Evolutionary conservation across 2,329 filamentous ascomycete species (phyloP), one percentile per base, ranked within the genome.

Genomic region (Colletotrichum sp.): DNA sequence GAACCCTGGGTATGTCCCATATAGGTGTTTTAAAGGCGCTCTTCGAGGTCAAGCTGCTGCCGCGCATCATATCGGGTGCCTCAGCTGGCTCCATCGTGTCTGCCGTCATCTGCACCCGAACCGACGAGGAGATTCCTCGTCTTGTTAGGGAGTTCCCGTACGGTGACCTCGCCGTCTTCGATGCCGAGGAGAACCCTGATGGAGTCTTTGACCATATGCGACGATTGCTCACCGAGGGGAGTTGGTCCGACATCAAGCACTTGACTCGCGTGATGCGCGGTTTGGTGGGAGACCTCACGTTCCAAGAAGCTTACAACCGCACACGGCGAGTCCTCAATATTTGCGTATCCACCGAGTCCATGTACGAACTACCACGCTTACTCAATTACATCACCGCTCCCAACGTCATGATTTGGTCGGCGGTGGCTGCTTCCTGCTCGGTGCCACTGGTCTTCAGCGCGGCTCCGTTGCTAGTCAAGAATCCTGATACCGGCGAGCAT

Each of bases 401-500:
- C 0, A 97, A 98, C 82, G 96, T 99, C 69, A 91, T 98, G 86
- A 96, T 99, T 71, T 98, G 96, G 95, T 98, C 96, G 18, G 96
- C 96, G 39, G 96, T 98, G 80, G 95, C 95, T n/a, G 95, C 96
- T 0, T 98, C 96, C 1, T 99, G 96, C 83, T 98, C 96, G 0
- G 95, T 98, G 0, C 96, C 96, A 0, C 88, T 97, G 15, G 90
- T 98, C 24, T 99, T 98, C 83, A 93, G 93, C 28, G 92, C 95
- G 3, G 94, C 93, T 2, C 92, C 93, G 1, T 85, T 99, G 13
- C 91, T 96, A 55, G 94, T 96, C 75, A 98, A 98, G 81, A 95
- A 98, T 80, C 95, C 95, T 0, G 86, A 91, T 57, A 98, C 96
- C 0, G 95, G 95, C 26, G 90, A 93, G 78, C 92, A 95, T 39